Conservation (phyloP, 208 protist species). For the Leishmania gerbilli region DNA sequence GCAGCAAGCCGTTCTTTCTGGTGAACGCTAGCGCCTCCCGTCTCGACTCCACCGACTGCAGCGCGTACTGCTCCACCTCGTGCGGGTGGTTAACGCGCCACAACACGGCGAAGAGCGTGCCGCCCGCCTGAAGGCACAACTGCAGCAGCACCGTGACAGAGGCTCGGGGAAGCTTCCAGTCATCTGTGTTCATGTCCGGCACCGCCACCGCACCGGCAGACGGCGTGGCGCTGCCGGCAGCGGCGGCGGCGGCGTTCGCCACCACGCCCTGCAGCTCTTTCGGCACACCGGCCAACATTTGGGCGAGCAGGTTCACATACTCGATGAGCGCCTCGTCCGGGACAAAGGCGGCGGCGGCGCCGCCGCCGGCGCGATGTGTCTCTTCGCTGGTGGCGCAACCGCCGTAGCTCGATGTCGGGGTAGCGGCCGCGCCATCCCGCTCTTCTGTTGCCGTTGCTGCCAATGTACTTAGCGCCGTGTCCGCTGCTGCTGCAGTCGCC, state of each 20-base stretch:
- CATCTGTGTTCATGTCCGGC: not conserved
- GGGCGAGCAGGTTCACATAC: conserved; percentile 59
- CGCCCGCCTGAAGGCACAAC: conserved; percentile 51
- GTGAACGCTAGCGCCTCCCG: conserved; percentile 33
- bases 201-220: conserved; percentile 15
- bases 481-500: not conserved
- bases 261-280: conserved; percentile 51
- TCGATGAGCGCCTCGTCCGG: conserved; percentile 74
- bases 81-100: conserved; percentile 76
- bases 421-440: not conserved
- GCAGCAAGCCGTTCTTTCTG: conserved; percentile 54
- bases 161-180: conserved; percentile 38
- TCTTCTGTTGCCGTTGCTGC: not conserved
- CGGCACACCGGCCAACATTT: conserved; percentile 71
- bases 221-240: conserved; percentile 1
- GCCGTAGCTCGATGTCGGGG: conserved; percentile 10
- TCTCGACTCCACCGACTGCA: conserved; percentile 31
- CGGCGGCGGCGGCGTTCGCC: conserved; percentile 5
- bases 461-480: not conserved
- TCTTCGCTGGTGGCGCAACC: not conserved
- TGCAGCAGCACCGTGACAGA: conserved; percentile 44
- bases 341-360: conserved; percentile 15
- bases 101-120: conserved; percentile 64
- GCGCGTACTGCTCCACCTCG: conserved; percentile 63
- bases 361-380: not conserved